Conservation (phyloP, 495 filamentous ascomycete genomes). For the Penicillium ucsense region DNA sequence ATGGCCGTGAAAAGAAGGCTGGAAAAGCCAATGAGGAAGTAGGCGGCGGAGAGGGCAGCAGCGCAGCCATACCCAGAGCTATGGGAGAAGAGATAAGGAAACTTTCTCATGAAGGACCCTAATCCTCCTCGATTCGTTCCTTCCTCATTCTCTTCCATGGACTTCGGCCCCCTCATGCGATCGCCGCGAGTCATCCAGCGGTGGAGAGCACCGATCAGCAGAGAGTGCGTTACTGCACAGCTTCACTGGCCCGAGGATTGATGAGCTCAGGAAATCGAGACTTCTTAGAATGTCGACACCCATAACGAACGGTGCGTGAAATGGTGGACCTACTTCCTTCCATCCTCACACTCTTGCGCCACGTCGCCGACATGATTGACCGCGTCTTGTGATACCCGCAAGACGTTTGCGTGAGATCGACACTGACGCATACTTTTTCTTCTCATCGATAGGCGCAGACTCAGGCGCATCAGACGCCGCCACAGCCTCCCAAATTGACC, state of each 20-base stretch:
- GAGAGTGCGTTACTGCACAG: conserved; percentile 4
- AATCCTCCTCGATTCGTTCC: background rate
- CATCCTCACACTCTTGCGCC: too few relatives aligned
- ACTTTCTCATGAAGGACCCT: background rate
- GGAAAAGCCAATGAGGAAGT: too few relatives aligned
- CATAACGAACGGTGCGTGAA: conserved; percentile 11
- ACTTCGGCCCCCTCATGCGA: conserved; percentile 7
- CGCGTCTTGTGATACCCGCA: too few relatives aligned
- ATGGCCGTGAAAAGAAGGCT: too few relatives aligned
- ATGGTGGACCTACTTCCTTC: too few relatives aligned
- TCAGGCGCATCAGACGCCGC: conserved; percentile 25
- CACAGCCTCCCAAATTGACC: conserved; percentile 27
- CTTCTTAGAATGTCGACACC: conserved; percentile 11
- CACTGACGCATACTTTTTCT: too few relatives aligned
- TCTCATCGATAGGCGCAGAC: conserved; percentile 10
- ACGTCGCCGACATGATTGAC: too few relatives aligned
- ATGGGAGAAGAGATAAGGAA: too few relatives aligned
- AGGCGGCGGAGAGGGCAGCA: too few relatives aligned
- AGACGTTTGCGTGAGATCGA: too few relatives aligned
- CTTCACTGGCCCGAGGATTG: conserved; percentile 11
- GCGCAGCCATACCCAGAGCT: too few relatives aligned
- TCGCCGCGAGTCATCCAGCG: conserved; percentile 2
- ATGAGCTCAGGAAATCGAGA: conserved; percentile 3
- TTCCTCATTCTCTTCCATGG: background rate
- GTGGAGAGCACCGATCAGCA: conserved; percentile 10